Percentiles rank a stretch among this genome's conserved stretches.
These are phyloP conservation scores for Cocos nucifera DNA, from an alignment of 176 grass and related monocot species.

Conservation along the genomic window DNA sequence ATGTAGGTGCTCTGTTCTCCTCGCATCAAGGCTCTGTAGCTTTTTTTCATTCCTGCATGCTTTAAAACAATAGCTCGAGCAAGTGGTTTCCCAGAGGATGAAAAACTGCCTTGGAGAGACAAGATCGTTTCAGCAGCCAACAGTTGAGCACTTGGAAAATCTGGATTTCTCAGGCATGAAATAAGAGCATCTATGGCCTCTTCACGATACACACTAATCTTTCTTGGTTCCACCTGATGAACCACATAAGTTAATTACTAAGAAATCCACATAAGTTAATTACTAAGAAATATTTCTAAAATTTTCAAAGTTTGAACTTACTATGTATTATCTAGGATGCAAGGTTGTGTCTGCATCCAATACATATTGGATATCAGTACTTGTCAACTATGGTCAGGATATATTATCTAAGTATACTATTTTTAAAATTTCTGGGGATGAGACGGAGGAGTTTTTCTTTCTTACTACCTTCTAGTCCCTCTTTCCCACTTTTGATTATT, in stretches of 20 bases:
- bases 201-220: conserved; percentile 62
- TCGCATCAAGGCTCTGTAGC: conserved; percentile 21
- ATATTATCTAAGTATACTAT: too few relatives aligned
- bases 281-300: not conserved
- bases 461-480: too few relatives aligned
- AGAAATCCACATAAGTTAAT: not conserved
- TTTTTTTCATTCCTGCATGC: conserved; percentile 48
- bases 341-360: too few relatives aligned
- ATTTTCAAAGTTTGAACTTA: too few relatives aligned
- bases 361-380: too few relatives aligned
- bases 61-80: conserved; percentile 41
- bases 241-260: not conserved
- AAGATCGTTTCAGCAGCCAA: conserved; percentile 58
- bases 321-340: too few relatives aligned
- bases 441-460: too few relatives aligned
- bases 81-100: conserved; percentile 50
- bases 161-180: conserved; percentile 43
- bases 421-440: too few relatives aligned
- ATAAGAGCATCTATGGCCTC: conserved; percentile 36
- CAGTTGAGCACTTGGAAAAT: conserved; percentile 45
- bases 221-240: conserved; percentile 48
- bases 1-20: conserved; percentile 26
- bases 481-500: too few relatives aligned
- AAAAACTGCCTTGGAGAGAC: conserved; percentile 47
- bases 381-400: too few relatives aligned